Conservation (phyloP, 352 stramenopile species). For the Phytophthora niederhauseri region DNA sequence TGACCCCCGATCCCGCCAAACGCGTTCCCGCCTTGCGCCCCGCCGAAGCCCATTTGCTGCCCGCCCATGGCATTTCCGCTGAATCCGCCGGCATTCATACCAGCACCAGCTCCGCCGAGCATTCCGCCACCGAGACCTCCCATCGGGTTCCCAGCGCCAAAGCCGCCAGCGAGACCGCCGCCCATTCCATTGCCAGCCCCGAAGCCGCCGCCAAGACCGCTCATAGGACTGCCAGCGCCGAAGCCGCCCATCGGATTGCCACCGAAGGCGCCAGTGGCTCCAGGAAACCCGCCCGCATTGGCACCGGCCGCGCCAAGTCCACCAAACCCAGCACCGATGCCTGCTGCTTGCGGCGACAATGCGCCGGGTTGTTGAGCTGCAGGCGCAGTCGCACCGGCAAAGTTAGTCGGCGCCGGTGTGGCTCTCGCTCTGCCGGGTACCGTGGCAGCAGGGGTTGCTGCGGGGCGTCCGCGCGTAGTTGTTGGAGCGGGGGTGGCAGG, state of each 20-base stretch:
- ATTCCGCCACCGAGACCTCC: conserved; percentile 3
- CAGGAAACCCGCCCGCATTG: conserved; percentile 1
- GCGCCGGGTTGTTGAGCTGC: conserved; percentile 10
- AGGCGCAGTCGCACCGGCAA: not conserved
- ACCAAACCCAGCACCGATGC: not conserved
- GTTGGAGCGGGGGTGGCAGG: conserved; percentile 28
- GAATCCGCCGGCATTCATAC: not conserved
- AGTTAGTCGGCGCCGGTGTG: conserved; percentile 27
- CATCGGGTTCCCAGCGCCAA: conserved; percentile 2
- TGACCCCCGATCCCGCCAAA: conserved; percentile 16
- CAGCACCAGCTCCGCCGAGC: conserved; percentile 9
- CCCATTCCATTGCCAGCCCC: conserved; percentile 10
- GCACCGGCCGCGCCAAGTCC: conserved; percentile 1
- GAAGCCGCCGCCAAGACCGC: conserved; percentile 6
- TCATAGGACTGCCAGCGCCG: conserved; percentile 9
- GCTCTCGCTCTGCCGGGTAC: conserved; percentile 7
- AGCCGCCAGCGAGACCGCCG: conserved; percentile 8
- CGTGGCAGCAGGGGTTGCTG: conserved; percentile 22
- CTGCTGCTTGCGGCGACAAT: not conserved
- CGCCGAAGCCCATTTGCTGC: conserved; percentile 14
- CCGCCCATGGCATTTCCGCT: not conserved
- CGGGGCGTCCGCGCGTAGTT: conserved; percentile 16
- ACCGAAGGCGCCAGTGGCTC: conserved; percentile 2
- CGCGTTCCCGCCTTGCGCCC: conserved; percentile 8
- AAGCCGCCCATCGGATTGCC: conserved; percentile 7